Conservation (phyloP, 441 rosid species). For the Codiaeum variegatum region DNA sequence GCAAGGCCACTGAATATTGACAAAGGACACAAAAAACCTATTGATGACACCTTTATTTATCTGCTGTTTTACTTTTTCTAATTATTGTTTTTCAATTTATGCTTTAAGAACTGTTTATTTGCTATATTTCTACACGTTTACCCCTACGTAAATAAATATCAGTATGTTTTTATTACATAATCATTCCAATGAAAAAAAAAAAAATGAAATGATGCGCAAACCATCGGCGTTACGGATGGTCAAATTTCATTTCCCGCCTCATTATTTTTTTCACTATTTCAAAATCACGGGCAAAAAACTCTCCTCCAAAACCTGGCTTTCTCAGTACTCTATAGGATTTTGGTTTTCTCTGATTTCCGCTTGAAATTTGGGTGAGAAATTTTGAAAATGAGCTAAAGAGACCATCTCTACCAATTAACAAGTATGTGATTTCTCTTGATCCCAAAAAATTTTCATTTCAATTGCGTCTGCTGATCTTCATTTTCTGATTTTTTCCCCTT, state of each 20-base stretch:
- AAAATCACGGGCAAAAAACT: neutral
- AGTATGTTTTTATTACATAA: too few relatives aligned
- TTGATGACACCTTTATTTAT: too few relatives aligned
- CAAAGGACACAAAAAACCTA: too few relatives aligned
- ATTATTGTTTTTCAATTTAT: too few relatives aligned
- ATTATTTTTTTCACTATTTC: neutral
- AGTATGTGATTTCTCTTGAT: slow-evolving; percentile 11
- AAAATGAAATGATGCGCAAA: too few relatives aligned
- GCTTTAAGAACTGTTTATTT: too few relatives aligned
- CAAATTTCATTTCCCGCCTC: slow-evolving; percentile 30
- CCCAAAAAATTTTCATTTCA: neutral
- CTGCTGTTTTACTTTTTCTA: too few relatives aligned
- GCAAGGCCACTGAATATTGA: too few relatives aligned
- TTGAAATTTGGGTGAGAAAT: neutral
- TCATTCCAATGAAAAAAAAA: too few relatives aligned
- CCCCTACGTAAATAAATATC: too few relatives aligned
- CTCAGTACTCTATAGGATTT: neutral
- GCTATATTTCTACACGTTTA: too few relatives aligned
- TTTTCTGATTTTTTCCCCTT: neutral
- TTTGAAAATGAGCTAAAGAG: slow-evolving; percentile 5
- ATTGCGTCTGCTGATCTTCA: neutral
- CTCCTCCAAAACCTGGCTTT: neutral
- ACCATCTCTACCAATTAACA: neutral
- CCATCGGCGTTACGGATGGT: slow-evolving; percentile 6
- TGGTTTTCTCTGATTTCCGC: slow-evolving; percentile 4